Conservation (phyloP, 495 filamentous ascomycete species). For the Cudoniella acicularis region DNA sequence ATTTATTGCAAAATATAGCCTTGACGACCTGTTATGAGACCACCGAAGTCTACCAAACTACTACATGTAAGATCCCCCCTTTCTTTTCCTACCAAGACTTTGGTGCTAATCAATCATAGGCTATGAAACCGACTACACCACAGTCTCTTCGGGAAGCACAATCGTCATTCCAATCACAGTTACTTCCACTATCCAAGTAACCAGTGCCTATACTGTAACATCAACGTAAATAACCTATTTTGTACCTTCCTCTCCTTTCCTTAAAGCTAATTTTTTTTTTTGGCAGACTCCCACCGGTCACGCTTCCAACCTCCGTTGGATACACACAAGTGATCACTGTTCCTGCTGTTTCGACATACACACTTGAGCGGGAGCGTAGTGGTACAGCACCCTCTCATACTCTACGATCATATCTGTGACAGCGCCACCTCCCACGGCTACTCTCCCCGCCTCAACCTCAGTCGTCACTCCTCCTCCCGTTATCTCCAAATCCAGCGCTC, state of each 20-base stretch:
- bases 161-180: slow-evolving; percentile 10
- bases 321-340: slow-evolving; percentile 14
- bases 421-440: background rate
- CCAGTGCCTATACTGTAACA: slow-evolving; percentile 15
- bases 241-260: too few relatives aligned
- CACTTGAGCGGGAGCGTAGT: background rate
- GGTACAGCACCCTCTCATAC: slow-evolving; percentile 1
- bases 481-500: background rate
- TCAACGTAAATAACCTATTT: slow-evolving; percentile 16
- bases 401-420: background rate
- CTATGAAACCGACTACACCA: slow-evolving; percentile 16
- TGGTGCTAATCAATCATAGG: background rate
- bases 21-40: slow-evolving; percentile 18
- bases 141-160: slow-evolving; percentile 16
- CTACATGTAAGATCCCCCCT: background rate
- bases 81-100: background rate
- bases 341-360: slow-evolving; percentile 18
- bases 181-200: slow-evolving; percentile 14
- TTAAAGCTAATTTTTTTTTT: too few relatives aligned
- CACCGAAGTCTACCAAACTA: slow-evolving; percentile 14
- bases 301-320: slow-evolving; percentile 3
- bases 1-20: too few relatives aligned
- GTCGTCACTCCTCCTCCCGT: background rate
- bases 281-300: slow-evolving; percentile 19
- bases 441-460: background rate